Evolutionary conservation across 345 rosid genomes (phyloP), one percentile per base, ranked within the genome.

Genomic region (Citrus unshiu): DNA sequence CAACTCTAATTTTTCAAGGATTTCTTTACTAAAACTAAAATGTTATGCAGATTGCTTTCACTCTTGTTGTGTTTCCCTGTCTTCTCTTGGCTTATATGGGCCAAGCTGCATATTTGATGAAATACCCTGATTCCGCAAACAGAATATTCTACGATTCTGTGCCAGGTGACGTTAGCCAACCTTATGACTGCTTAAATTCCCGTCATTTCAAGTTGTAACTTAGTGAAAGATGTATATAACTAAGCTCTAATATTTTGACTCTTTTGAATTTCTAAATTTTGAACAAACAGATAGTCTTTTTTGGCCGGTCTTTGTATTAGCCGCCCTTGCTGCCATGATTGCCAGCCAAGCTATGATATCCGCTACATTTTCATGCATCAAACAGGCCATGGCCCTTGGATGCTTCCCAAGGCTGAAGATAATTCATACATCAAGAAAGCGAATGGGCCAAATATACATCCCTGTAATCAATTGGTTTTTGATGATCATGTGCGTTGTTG

Each of bases 311-410:
- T 90, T 96, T 61, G 88, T 89, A 74, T 68, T 93, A 68, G 99
- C 99, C 37, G 85, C 98, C 19, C 76, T 93, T 14, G 98, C 99
- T 4, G 98, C 99, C 24, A 91, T 88, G 92, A 96, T 96, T 79
- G 97, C 99, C 35, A 96, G 99, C 83, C 99, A 96, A 87, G 98
- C 97, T n/a, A 96, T 96, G 99, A 96, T 96, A 77, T 96, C 99
- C 54, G 99, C 99, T 40, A 93, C 99, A 63, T 96, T 93, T 84
- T 96, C 98, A 25, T 96, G 97, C 10, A 93, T 92, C 46, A 96
- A 96, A 83, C 99, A 96, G 74, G 87, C 98, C 40, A 96, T 92
- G 97, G 97, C 99, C 77, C 98, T 96, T 3, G 99, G 97, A 74
- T 93, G 98, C 88, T 96, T 95, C 86, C 98, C 99, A 1, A 90